These are phyloP conservation scores for Emmonsia crescens DNA, from an alignment of 2,329 filamentous ascomycete genomes.

Conservation along the genomic window DNA sequence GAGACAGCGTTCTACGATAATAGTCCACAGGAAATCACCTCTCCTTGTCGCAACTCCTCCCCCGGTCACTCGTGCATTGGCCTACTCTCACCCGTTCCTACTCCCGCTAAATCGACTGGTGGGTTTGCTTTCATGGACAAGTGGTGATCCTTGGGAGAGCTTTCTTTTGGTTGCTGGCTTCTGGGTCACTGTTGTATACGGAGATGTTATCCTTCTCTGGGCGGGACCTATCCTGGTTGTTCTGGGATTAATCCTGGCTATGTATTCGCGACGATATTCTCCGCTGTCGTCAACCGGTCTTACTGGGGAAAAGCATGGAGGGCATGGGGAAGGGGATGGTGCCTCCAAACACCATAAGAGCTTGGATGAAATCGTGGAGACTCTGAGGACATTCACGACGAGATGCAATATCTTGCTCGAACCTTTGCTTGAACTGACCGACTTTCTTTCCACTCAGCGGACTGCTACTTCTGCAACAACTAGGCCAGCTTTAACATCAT, in stretches of 20 bases:
- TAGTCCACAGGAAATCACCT: conserved; percentile 94
- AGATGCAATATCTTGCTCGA: conserved; percentile 88
- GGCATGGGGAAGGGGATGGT: conserved; percentile 47
- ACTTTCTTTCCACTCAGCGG: conserved; percentile 83
- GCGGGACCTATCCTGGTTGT: conserved; percentile 78
- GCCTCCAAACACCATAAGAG: conserved; percentile 80
- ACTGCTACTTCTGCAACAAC: conserved; percentile 88
- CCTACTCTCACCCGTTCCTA: conserved; percentile 91
- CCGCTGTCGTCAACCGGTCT: conserved; percentile 78
- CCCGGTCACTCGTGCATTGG: conserved; percentile 83
- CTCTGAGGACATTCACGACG: conserved; percentile 77
- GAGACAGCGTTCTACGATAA: conserved; percentile 76
- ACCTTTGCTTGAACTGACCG: conserved; percentile 76
- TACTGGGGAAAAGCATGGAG: conserved; percentile 52
- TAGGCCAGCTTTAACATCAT: conserved; percentile 72
- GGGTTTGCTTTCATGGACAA: conserved; percentile 87
- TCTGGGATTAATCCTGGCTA: conserved; percentile 67
- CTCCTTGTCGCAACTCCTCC: conserved; percentile 86
- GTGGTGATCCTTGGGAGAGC: conserved; percentile 90
- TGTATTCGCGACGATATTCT: conserved; percentile 86
- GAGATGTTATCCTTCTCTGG: conserved; percentile 67
- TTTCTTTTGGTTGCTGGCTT: conserved; percentile 78
- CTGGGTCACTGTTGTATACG: conserved; percentile 79
- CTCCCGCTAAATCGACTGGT: conserved; percentile 76
- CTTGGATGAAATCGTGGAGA: conserved; percentile 93